Evolutionary conservation across 208 protist species (phyloP), one percentile per base, ranked within the genome.

Genomic region (Vickermania ingenoplastis): DNA sequence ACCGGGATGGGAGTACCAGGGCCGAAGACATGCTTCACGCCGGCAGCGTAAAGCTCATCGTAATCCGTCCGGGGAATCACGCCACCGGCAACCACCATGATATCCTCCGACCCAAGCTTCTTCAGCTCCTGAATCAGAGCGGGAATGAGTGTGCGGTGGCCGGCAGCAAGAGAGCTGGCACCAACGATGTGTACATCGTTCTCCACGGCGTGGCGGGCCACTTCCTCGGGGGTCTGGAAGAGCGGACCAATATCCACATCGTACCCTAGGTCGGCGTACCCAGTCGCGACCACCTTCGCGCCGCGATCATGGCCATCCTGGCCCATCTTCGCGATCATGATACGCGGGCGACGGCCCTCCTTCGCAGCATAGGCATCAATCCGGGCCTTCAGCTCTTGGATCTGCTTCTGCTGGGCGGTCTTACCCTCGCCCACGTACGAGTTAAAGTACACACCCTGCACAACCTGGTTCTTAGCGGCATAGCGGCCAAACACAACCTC

Each of bases 181-280:
- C n/a, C n/a, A n/a, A n/a, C n/a, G n/a, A n/a, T n/a, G n/a, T 99
- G 96, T 7, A 99, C 97, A 79, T 98, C 97, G 41, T 85, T 83
- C 61, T 99, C 96, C 23, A 98, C 68, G 1, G 96, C 96, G 53
- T 80, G 75, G 7, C 65, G 56, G 2, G 81, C 81, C 3, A 92
- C 83, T 61, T 97, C 89, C 31, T 77, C 73, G 2, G 92, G 86
- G 0, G 91, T 96, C 53, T 86, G 80, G 63, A 97, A 96, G 5
- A 97, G 76, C 28, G 94, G 88, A 24, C 92, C 94, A 27, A 98
- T 81, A 84, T 98, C 97, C 17, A 97, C 93, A 71, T 98, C 97
- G 63, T 96, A 98, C 56, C 96, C 91, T 14, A 98, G 67, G 72
- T 98, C 96, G 31, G 96, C 91, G 65, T 98, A 94, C n/a, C 89